Conservation (phyloP, 2,329 filamentous ascomycete species). For the Fusarium aywerte region DNA sequence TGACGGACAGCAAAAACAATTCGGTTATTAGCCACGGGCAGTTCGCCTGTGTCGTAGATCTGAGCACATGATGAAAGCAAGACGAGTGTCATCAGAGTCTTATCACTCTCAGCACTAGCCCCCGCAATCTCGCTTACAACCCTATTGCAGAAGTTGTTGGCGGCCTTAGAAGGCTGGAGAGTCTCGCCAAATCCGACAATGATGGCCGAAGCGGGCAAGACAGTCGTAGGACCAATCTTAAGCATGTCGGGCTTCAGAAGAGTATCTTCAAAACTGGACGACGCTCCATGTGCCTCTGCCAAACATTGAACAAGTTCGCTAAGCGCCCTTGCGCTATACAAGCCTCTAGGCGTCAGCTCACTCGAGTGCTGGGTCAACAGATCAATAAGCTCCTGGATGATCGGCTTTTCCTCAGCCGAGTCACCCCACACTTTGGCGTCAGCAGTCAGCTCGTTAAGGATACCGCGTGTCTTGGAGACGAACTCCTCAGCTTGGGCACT, state of each 20-base stretch:
- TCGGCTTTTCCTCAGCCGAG: conserved; percentile 49
- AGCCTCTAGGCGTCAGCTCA: conserved; percentile 55
- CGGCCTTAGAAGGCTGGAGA: conserved; percentile 58
- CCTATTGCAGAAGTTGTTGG: conserved; percentile 67
- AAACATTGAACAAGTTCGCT: conserved; percentile 60
- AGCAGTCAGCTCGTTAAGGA: conserved; percentile 51
- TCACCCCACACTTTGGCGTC: conserved; percentile 55
- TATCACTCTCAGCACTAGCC: conserved; percentile 55
- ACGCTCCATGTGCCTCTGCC: conserved; percentile 59
- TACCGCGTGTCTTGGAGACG: conserved; percentile 54
- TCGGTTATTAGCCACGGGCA: conserved; percentile 73
- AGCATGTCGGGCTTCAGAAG: conserved; percentile 59
- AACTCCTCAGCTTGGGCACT: conserved; percentile 57
- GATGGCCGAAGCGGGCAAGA: conserved; percentile 61
- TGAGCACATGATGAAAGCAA: conserved; percentile 64
- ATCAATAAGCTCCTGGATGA: conserved; percentile 57
- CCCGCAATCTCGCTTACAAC: conserved; percentile 70
- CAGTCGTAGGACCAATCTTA: conserved; percentile 59
- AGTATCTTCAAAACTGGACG: conserved; percentile 58
- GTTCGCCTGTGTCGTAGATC: conserved; percentile 62
- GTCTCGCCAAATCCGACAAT: conserved; percentile 64
- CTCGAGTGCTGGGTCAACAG: conserved; percentile 58
- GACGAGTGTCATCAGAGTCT: conserved; percentile 61
- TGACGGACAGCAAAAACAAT: conserved; percentile 86
- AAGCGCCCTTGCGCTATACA: conserved; percentile 66